Evolutionary conservation across 148 eudicot species (phyloP).

Genomic region (Heliamphora exappendiculata): DNA sequence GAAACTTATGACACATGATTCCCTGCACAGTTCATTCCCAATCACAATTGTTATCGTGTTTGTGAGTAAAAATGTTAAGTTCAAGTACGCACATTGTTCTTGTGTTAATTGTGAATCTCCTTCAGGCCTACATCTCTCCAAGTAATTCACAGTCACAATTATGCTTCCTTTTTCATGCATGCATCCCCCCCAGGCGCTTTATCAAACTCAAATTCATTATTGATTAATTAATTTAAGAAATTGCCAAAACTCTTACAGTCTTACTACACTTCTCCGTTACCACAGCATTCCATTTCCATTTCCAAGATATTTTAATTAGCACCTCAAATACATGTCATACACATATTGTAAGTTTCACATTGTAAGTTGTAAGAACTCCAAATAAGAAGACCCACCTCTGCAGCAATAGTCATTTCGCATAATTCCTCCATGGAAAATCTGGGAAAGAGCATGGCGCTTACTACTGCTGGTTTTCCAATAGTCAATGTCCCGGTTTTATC

Average conservation of each 20-base stretch:
- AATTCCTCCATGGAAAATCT: slow-evolving; percentile 69
- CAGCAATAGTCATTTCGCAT: slow-evolving; percentile 67
- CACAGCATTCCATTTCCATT: neutral
- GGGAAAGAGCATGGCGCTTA: slow-evolving; percentile 71
- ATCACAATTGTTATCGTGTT: neutral
- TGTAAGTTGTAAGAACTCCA: neutral
- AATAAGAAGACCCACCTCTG: slow-evolving; percentile 52
- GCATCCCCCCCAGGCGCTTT: neutral
- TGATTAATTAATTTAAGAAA: neutral
- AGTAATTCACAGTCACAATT: neutral
- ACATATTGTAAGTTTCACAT: neutral
- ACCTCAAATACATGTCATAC: neutral
- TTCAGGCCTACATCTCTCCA: no score
- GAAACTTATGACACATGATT: neutral
- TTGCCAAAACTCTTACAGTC: neutral
- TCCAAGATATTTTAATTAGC: neutral
- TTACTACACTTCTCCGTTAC: neutral
- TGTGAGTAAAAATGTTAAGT: neutral
- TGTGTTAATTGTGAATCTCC: neutral
- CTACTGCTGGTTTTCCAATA: slow-evolving; percentile 82
- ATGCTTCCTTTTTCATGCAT: neutral
- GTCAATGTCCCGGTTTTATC: slow-evolving; percentile 99
- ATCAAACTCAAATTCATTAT: neutral
- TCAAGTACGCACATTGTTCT: neutral
- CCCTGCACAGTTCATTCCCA: neutral